phyloP scores from a whole-genome alignment of 441 rosid species.

The Macaranga tanarius region DNA sequence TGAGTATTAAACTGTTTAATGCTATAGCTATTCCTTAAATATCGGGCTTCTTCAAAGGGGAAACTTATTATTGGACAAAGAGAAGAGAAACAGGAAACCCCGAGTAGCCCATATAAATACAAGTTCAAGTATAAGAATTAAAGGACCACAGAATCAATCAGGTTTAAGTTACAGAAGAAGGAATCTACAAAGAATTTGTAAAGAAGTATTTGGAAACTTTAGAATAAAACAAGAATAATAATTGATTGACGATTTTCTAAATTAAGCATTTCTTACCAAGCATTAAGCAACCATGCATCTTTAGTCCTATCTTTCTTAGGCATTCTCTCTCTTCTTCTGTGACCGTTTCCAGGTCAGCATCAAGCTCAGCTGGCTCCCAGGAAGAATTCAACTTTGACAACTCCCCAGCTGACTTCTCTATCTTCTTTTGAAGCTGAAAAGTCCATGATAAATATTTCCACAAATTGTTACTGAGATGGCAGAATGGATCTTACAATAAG shows the following conservation, averaged over 20 bases:
- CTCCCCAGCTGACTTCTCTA: conserved; percentile 49
- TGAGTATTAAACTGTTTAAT: neutral
- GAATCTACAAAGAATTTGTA: no score
- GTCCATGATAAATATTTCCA: conserved; percentile 15
- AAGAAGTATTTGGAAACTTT: neutral
- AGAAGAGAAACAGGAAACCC: neutral
- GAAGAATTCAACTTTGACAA: conserved; percentile 53
- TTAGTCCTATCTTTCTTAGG: conserved; percentile 66
- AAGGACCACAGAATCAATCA: neutral
- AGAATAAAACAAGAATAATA: neutral
- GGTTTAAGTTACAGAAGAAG: neutral
- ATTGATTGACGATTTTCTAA: neutral
- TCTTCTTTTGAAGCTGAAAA: conserved; percentile 65
- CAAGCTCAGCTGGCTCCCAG: conserved; percentile 45
- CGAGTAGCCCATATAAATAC: neutral
- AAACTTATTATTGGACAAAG: neutral
- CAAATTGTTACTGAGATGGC: conserved; percentile 18
- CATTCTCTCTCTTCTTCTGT: conserved; percentile 78
- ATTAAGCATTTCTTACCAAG: conserved; percentile 50
- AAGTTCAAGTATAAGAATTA: neutral
- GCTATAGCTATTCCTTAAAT: neutral
- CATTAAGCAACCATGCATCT: conserved; percentile 55
- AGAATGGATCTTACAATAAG: conserved; percentile 49
- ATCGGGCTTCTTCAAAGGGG: neutral
- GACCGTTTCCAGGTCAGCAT: conserved; percentile 59